A percentile compares a stretch with the other conserved stretches of the same genome.
These are phyloP conservation scores for Dryas octopetala DNA, from an alignment of 306 rosid genomes.

Conservation along the genomic window DNA sequence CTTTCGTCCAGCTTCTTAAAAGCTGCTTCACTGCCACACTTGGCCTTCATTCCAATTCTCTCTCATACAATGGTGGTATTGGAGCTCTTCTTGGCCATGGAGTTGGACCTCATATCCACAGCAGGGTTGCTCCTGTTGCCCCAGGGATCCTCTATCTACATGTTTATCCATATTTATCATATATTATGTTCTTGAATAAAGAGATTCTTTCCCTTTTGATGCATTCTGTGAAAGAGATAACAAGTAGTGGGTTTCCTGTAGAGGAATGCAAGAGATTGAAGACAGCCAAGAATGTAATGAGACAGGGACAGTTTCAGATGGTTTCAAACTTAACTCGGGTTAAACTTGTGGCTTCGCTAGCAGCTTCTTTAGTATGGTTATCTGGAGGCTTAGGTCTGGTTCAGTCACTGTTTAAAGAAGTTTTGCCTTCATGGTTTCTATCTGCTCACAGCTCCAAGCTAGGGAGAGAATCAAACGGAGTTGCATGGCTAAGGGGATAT, in stretches of 20 bases:
- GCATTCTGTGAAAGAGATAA: constrained; percentile 71
- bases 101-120: constrained; percentile 56
- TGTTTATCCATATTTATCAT: constrained; percentile 62
- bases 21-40: constrained; percentile 92
- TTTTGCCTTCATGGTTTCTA: constrained; percentile 87
- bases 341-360: constrained; percentile 86
- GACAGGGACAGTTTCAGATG: constrained; percentile 58
- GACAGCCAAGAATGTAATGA: constrained; percentile 48
- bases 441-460: constrained; percentile 61
- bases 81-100: constrained; percentile 95
- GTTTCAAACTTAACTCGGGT: constrained; percentile 64
- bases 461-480: constrained; percentile 58
- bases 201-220: constrained; percentile 77
- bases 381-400: constrained; percentile 76
- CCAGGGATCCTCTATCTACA: constrained; percentile 88
- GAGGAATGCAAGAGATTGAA: constrained; percentile 45
- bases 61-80: constrained; percentile 71
- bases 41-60: constrained; percentile 55
- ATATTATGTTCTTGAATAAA: constrained; percentile 61
- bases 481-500: constrained; percentile 74
- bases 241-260: constrained; percentile 43
- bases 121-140: constrained; percentile 78
- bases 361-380: constrained; percentile 83
- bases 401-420: constrained; percentile 75
- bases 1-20: constrained; percentile 73